Base-by-base conservation (phyloP, 1,139 yeast genomes). In the Hyphopichia burtonii region DNA sequence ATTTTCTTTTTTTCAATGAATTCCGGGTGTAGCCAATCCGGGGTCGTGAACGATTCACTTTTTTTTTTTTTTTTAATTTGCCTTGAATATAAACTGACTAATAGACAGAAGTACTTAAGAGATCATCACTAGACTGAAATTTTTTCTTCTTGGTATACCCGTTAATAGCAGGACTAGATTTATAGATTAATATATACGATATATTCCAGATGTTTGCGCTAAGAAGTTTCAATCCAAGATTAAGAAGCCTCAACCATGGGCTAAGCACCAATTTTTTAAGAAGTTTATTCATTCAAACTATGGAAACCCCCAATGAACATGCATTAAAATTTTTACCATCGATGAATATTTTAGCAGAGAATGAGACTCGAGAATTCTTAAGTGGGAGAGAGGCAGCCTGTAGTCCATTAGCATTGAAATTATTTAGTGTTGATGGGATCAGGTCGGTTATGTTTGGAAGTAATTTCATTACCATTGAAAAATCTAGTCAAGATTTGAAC, bases 381-480 rank as follows among this genome's bases (percentile, higher is more conserved):
- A 72, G 76, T 42, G 82, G 82, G 7, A 65, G 82, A 50, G 83
- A 79, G 45, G 78, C 78, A 1, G 78, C 80, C 0, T 65, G 70
- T 43, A 76, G 82, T 7, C 83, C 82, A 5, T 58, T 79, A 41
- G 83, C 83, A 1, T 61, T 79, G 44, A 77, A 75, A 54, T 59
- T 79, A 27, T 71, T 79, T 45, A 63, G 77, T 34, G 59, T 78
- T 2, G 82, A 79, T 48, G 80, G 80, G 1, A 66, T 79, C 38
- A 72, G 67, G 43, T 67, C 79, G 10, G 68, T 79, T 38, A 69
- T 79, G 75, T 75, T 73, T 52, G 83, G 84, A 0, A 65, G 74
- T 14, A 74, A 79, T 52, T 93, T 93, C 60, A 80, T 93, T 45
- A 93, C 99, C 1, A 82, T 93, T 20, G 95, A 89, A 58, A 89